Evolutionary conservation across 2,329 filamentous ascomycete genomes (phyloP).

Genomic region (Fusarium luffae): DNA sequence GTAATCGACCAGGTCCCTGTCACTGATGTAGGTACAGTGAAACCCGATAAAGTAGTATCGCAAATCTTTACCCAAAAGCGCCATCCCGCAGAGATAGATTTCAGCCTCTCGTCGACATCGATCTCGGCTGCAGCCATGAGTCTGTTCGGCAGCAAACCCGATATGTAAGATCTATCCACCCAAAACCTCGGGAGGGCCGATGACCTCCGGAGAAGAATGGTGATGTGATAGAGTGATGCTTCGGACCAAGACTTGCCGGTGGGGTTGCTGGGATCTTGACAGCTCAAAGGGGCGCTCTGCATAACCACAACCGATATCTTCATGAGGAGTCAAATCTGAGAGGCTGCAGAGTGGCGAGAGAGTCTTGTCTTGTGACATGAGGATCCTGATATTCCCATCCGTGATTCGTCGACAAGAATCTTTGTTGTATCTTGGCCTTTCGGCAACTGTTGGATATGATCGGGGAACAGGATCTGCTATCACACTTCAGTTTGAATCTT

Average conservation of each 20-base stretch:
- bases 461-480: not conserved
- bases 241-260: not conserved
- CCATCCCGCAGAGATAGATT: no score
- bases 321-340: no score
- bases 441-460: not conserved
- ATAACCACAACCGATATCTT: no score
- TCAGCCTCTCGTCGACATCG: not conserved
- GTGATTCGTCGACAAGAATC: not conserved
- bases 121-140: not conserved
- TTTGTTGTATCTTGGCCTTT: not conserved
- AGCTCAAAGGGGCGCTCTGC: not conserved
- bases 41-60: no score
- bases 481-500: not conserved
- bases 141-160: not conserved
- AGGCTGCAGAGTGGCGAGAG: no score
- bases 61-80: no score
- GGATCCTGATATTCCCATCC: no score
- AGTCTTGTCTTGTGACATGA: no score
- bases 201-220: not conserved
- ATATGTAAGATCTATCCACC: not conserved
- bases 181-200: not conserved
- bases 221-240: not conserved
- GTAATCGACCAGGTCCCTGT: no score
- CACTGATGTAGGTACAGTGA: no score
- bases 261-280: not conserved